Percentiles rank a stretch among this genome's conserved stretches.
Evolutionary conservation across 2,329 filamentous ascomycete genomes (phyloP).

Genomic region (Microsporum audouinii): DNA sequence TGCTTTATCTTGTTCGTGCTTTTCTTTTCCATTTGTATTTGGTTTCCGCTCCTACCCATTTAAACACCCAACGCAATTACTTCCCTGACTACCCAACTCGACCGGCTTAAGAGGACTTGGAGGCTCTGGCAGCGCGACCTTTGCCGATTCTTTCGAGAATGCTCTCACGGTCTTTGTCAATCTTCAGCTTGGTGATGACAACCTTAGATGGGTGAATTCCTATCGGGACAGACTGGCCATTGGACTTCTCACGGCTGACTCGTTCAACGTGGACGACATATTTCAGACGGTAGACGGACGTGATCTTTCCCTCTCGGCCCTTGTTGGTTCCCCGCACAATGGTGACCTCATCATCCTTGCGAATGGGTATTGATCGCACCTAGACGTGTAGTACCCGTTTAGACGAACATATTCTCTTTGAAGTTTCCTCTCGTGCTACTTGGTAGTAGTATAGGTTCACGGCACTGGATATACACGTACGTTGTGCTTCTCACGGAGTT

Average conservation of each 20-base stretch:
- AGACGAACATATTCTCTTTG: not conserved
- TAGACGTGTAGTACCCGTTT: conserved; percentile 27
- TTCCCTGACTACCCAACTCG: not conserved
- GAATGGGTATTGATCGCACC: conserved; percentile 92
- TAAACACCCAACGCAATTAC: conserved; percentile 1
- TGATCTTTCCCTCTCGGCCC: conserved; percentile 97
- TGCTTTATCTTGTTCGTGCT: not conserved
- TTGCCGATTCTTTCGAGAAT: conserved; percentile 38
- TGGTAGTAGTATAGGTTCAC: not conserved
- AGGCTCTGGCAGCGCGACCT: conserved; percentile 32
- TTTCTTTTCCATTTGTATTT: not conserved
- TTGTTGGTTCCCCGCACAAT: conserved; percentile 91
- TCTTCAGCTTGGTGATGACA: conserved; percentile 97
- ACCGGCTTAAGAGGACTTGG: not conserved
- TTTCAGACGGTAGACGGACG: conserved; percentile 95
- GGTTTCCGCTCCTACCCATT: not conserved
- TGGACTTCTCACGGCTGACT: conserved; percentile 92
- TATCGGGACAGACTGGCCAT: conserved; percentile 88
- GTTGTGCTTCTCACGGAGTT: conserved; percentile 98
- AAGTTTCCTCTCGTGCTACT: not conserved
- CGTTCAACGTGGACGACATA: conserved; percentile 96
- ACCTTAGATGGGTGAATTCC: conserved; percentile 95
- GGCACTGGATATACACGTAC: conserved; percentile 43
- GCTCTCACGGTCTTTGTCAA: conserved; percentile 47
- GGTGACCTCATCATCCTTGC: conserved; percentile 92